Percentiles rank a stretch among this genome's conserved stretches.
These are phyloP conservation scores for Aquilaria yunnanensis DNA, from an alignment of 345 rosid species.

Conservation along the genomic window DNA sequence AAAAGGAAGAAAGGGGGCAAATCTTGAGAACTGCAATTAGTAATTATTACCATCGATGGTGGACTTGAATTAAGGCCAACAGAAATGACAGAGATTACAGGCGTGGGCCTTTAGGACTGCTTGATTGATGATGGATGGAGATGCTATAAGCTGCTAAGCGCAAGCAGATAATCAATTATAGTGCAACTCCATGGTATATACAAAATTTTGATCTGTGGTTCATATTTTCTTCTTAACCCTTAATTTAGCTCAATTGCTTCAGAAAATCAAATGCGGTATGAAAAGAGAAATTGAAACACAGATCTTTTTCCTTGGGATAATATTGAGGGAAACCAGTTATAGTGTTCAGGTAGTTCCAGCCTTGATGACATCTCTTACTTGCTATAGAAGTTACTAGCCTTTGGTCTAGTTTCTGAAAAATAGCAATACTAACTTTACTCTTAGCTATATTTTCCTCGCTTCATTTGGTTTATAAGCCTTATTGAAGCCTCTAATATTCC, in stretches of 20 bases:
- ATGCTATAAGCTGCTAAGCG: not conserved
- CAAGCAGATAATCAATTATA: not conserved
- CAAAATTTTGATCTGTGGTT: not conserved
- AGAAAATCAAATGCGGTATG: not conserved
- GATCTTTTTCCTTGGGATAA: not conserved
- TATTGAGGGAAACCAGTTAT: not conserved
- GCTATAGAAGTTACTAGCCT: too few species aligned
- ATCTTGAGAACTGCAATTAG: not conserved
- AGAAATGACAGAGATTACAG: too few species aligned
- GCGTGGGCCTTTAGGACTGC: not conserved
- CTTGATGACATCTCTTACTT: too few species aligned
- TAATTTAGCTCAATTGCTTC: not conserved
- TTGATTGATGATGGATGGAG: not conserved
- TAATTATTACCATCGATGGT: not conserved
- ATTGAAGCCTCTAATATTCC: too few species aligned
- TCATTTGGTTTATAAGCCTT: too few species aligned
- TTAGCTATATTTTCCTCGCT: too few species aligned
- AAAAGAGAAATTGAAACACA: not conserved
- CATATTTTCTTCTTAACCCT: not conserved
- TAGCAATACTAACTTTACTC: too few species aligned
- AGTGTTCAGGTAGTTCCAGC: too few species aligned
- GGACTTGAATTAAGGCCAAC: not conserved
- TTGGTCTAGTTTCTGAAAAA: too few species aligned
- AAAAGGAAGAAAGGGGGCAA: conserved; percentile 20
- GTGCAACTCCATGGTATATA: too few species aligned